Conservation (phyloP, 176 grass and related monocot genomes). For the Eleusine coracana region DNA sequence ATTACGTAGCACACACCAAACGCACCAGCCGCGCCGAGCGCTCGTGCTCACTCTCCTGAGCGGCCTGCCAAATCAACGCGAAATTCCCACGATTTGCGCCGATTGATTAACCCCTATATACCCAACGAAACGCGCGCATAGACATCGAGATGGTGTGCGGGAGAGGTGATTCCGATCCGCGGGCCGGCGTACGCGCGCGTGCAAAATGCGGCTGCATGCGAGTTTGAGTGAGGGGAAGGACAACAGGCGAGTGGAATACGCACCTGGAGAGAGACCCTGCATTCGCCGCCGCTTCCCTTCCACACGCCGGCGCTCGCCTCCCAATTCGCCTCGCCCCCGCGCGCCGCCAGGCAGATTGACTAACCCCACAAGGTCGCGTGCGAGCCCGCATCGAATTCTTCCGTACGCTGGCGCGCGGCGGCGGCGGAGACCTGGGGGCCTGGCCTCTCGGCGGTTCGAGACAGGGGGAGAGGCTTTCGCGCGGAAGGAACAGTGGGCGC, state of each 20-base stretch:
- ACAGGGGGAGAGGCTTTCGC: conserved; percentile 8
- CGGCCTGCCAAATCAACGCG: no score
- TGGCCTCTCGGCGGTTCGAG: conserved; percentile 3
- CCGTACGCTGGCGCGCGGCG: conserved; percentile 3
- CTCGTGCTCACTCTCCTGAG: no score
- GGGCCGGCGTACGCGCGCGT: background rate
- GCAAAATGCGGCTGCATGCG: background rate
- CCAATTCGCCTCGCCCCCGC: background rate
- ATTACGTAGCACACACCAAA: no score
- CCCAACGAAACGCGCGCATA: no score
- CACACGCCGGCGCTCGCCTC: background rate
- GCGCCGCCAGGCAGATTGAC: background rate
- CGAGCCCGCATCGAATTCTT: background rate
- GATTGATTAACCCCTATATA: no score
- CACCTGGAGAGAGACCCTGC: conserved; percentile 15
- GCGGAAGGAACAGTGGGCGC: conserved; percentile 12
- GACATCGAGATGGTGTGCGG: no score
- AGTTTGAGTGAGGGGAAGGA: background rate
- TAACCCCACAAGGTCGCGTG: background rate
- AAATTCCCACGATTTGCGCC: no score
- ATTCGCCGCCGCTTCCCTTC: background rate
- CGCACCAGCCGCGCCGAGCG: no score
- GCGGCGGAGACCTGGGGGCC: background rate
- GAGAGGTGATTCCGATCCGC: background rate
- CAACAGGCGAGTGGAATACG: background rate